A percentile compares a stretch with the other conserved stretches of the same genome.
Evolutionary conservation across 345 rosid species (phyloP).

Genomic region (Luvunga scandens): DNA sequence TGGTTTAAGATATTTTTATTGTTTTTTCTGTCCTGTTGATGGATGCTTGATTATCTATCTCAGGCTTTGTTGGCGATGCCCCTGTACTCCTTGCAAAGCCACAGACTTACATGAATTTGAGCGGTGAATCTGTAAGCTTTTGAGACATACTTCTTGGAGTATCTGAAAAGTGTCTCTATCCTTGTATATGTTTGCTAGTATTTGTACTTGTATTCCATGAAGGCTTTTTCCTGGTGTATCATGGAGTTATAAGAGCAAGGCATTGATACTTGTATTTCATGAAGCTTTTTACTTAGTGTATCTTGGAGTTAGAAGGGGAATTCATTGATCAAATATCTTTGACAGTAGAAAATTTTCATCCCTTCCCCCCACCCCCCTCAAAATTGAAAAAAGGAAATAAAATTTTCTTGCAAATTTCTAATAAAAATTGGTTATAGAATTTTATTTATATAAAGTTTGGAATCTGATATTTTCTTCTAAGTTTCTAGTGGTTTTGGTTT

Average conservation of each 20-base stretch:
- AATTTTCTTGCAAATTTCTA: not conserved
- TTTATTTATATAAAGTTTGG: not conserved
- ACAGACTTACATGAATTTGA: conserved; percentile 92
- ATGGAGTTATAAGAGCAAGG: no score
- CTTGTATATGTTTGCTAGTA: not conserved
- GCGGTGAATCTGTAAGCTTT: conserved; percentile 79
- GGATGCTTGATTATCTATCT: conserved; percentile 2
- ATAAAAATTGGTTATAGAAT: not conserved
- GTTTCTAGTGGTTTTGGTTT: not conserved
- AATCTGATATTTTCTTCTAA: not conserved
- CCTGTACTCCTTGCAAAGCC: conserved; percentile 75
- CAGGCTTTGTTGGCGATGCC: conserved; percentile 57
- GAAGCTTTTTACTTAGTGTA: not conserved
- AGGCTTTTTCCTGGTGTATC: not conserved
- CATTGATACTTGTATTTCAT: not conserved
- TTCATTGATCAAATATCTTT: not conserved
- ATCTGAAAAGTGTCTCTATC: not conserved
- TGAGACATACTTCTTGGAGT: not conserved
- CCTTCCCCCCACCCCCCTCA: not conserved
- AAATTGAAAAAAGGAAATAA: not conserved
- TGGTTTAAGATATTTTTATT: not conserved
- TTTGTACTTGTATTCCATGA: not conserved
- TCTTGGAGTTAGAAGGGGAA: not conserved
- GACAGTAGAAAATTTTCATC: not conserved
- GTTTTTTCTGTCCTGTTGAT: conserved; percentile 2